phyloP scores from a whole-genome alignment of 345 rosid species.

The Citropsis articulata region DNA sequence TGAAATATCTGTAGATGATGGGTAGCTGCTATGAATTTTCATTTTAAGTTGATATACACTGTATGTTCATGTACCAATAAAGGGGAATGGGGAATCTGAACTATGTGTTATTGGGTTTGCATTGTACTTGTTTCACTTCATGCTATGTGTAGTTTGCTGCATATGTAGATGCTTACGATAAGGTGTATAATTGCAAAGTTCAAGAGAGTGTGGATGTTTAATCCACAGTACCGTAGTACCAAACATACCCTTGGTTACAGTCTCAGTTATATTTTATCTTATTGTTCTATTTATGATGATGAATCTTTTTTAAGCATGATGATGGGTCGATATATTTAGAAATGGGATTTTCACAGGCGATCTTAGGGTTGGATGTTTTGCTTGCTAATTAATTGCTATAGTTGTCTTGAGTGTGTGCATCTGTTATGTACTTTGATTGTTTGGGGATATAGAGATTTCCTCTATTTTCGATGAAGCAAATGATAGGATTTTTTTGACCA shows the following conservation, averaged over 20 bases:
- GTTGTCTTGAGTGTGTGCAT: not conserved
- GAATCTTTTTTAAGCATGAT: not conserved
- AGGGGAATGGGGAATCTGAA: not conserved
- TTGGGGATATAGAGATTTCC: not conserved
- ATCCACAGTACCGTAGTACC: no score
- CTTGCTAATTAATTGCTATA: not conserved
- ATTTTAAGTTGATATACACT: not conserved
- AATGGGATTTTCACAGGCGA: not conserved
- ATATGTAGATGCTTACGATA: not conserved
- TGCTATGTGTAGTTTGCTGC: not conserved
- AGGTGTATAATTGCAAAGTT: not conserved
- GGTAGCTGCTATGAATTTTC: not conserved
- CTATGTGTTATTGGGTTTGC: not conserved
- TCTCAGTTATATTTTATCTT: not conserved
- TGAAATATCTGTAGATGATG: not conserved
- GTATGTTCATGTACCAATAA: not conserved
- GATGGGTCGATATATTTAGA: not conserved
- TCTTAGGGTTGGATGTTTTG: not conserved
- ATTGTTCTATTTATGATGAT: not conserved
- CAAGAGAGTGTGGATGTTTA: not conserved
- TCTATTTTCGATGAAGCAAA: not conserved
- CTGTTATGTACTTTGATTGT: not conserved
- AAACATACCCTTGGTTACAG: not conserved
- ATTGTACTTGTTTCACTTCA: not conserved
- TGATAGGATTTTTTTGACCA: not conserved